Conservation (phyloP, 306 rosid species). For the Prunus dulcis region DNA sequence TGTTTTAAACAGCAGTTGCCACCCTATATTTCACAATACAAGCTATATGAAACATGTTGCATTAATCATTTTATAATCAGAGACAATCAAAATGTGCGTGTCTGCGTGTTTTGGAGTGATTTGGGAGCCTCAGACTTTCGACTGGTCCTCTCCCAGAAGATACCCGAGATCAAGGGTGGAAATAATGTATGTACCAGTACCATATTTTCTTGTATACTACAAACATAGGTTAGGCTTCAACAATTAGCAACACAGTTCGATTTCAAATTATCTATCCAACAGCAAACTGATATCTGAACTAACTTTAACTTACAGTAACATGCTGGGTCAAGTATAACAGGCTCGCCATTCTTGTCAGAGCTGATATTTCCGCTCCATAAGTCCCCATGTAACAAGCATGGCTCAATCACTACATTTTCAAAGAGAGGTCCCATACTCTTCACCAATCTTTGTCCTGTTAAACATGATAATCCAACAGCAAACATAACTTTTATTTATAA, state of each 20-base stretch:
- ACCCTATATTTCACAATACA: background rate
- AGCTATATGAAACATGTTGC: background rate
- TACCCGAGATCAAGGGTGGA: background rate
- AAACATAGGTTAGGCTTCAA: background rate
- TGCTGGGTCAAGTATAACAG: slow-evolving; percentile 93
- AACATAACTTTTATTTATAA: background rate
- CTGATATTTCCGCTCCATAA: slow-evolving; percentile 95
- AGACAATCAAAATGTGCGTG: background rate
- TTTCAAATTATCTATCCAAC: background rate
- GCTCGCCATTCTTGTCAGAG: slow-evolving; percentile 78
- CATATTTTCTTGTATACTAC: background rate
- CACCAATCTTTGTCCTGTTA: slow-evolving; percentile 74
- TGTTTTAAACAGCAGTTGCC: background rate
- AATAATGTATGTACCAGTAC: background rate
- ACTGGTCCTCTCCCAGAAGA: background rate
- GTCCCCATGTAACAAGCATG: slow-evolving; percentile 94
- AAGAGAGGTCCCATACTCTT: slow-evolving; percentile 67
- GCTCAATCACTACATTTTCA: slow-evolving; percentile 59
- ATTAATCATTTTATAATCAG: background rate
- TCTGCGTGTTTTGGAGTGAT: background rate
- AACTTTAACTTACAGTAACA: slow-evolving; percentile 80
- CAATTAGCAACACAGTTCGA: background rate
- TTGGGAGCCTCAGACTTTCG: background rate
- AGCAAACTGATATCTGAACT: slow-evolving; percentile 3
- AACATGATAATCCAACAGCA: slow-evolving; percentile 11